Evolutionary conservation across 2,329 filamentous ascomycete genomes (phyloP).

Genomic region (Fusarium torreyae): DNA sequence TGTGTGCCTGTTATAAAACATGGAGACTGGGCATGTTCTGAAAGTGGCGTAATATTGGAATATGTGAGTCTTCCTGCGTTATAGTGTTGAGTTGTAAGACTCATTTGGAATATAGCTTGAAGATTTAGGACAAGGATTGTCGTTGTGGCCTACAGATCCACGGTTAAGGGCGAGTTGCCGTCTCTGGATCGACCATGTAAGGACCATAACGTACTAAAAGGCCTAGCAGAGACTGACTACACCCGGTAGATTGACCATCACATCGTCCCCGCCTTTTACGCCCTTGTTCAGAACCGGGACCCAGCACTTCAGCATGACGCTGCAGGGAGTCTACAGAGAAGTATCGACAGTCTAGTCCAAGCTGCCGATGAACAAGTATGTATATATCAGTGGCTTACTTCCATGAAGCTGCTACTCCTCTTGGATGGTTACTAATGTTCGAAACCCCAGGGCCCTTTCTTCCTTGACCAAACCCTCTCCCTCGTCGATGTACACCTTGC

Average conservation of each 20-base stretch:
- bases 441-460: slow-evolving; percentile 73
- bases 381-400: background rate
- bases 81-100: background rate
- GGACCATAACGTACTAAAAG: background rate
- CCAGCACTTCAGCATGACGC: slow-evolving; percentile 69
- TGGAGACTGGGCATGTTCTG: slow-evolving; percentile 85
- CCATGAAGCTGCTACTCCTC: no score
- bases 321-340: slow-evolving; percentile 73
- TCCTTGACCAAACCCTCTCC: slow-evolving; percentile 67
- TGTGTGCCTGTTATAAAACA: slow-evolving; percentile 83
- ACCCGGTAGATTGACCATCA: slow-evolving; percentile 76
- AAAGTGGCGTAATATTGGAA: slow-evolving; percentile 87
- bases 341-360: slow-evolving; percentile 70
- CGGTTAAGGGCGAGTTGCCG: slow-evolving; percentile 81
- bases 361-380: slow-evolving; percentile 62
- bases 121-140: slow-evolving; percentile 73
- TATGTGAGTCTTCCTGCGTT: slow-evolving; percentile 69
- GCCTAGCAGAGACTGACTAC: background rate
- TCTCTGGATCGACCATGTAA: slow-evolving; percentile 85
- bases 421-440: no score
- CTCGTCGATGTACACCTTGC: slow-evolving; percentile 83
- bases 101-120: slow-evolving; percentile 69
- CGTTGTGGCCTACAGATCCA: slow-evolving; percentile 75
- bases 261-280: slow-evolving; percentile 83
- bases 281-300: slow-evolving; percentile 77